A percentile compares a stretch with the other conserved stretches of the same genome.
These are phyloP conservation scores for Penicillium sp. DNA, from an alignment of 2,329 filamentous ascomycete species.

Conservation along the genomic window DNA sequence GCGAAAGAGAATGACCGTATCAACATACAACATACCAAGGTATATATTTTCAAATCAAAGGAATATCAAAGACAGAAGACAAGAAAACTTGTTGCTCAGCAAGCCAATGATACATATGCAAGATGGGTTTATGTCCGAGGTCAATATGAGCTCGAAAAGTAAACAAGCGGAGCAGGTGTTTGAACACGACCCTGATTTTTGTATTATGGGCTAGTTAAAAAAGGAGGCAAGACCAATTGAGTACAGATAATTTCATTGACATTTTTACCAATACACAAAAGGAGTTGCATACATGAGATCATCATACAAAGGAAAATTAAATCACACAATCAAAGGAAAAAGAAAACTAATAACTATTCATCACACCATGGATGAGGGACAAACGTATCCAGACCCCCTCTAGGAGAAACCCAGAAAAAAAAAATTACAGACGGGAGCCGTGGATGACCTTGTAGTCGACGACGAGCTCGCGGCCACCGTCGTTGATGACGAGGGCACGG, in stretches of 20 bases:
- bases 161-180: neutral
- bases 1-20: neutral
- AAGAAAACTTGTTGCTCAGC: neutral
- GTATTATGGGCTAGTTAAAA: conserved; percentile 11
- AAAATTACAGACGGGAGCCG: conserved; percentile 54
- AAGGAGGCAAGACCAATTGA: neutral
- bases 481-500: conserved; percentile 89
- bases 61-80: too few species aligned
- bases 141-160: neutral
- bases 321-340: conserved; percentile 15
- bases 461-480: conserved; percentile 83
- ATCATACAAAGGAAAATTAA: conserved; percentile 22
- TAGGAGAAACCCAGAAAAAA: conserved; percentile 6
- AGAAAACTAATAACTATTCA: conserved; percentile 11
- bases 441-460: conserved; percentile 99
- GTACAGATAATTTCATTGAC: conserved; percentile 8
- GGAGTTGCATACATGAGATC: conserved; percentile 17
- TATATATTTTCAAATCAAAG: neutral
- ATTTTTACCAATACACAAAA: conserved; percentile 15
- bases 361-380: conserved; percentile 11
- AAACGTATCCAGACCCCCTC: conserved; percentile 1
- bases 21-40: too few species aligned
- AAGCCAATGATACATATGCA: neutral
- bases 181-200: neutral
- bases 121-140: neutral